Evolutionary conservation across 768 basidiomycete genomes (phyloP).

Genomic region (Hericium coralloides): DNA sequence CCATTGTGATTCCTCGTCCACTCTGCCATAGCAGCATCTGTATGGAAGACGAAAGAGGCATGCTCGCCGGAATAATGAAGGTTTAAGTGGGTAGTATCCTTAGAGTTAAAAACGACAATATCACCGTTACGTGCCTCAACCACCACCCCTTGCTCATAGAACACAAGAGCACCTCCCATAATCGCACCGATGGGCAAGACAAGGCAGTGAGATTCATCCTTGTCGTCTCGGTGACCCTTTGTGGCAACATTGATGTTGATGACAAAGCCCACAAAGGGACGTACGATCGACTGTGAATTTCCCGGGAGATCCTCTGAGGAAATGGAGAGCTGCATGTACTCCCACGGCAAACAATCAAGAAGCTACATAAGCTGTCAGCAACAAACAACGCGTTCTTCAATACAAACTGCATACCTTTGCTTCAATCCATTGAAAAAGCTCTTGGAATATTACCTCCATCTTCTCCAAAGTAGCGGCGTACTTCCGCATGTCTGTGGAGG

Average conservation of each 20-base stretch:
- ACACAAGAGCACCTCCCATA: background rate
- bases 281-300: background rate
- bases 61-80: conserved; percentile 1
- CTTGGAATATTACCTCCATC: background rate
- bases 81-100: conserved; percentile 5
- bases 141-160: conserved; percentile 5
- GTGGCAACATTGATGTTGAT: background rate
- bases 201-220: background rate
- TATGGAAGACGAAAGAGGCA: conserved; percentile 4
- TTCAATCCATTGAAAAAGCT: background rate
- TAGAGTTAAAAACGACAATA: conserved; percentile 3
- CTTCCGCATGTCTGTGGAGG: background rate
- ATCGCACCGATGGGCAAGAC: background rate
- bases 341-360: background rate
- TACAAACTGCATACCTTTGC: background rate
- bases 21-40: conserved; percentile 1
- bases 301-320: background rate
- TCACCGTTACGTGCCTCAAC: background rate
- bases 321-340: background rate
- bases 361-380: background rate
- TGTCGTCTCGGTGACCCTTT: background rate
- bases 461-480: background rate
- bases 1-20: background rate
- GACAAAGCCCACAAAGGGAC: background rate
- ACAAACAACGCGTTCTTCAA: too few relatives aligned